Percentiles rank a stretch among this genome's conserved stretches.
phyloP scores from a whole-genome alignment of 1,139 yeast genomes.

The Candida buenavistaensis region DNA sequence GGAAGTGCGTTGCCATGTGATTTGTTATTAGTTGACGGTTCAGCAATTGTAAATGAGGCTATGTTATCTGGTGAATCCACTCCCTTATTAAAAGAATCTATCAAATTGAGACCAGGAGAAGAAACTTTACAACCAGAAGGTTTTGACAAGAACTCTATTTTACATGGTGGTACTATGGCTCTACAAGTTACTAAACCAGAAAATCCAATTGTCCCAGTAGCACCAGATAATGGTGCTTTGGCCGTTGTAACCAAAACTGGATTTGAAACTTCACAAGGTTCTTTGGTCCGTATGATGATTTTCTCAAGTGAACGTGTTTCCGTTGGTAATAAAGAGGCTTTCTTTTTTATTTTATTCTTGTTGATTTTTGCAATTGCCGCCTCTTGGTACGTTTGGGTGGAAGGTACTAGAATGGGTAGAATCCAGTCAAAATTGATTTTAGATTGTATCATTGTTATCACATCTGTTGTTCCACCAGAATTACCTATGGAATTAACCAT shows the following conservation, averaged over 20 bases:
- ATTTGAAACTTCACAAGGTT: slow-evolving; percentile 97
- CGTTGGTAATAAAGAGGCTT: slow-evolving; percentile 93
- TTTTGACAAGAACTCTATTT: slow-evolving; percentile 80
- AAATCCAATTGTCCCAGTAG: slow-evolving; percentile 45
- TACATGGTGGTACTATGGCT: slow-evolving; percentile 97
- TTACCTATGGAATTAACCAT: slow-evolving; percentile 98
- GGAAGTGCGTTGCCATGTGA: slow-evolving; percentile 98
- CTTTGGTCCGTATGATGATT: slow-evolving; percentile 96
- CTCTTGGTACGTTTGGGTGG: slow-evolving; percentile 97
- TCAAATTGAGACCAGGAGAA: slow-evolving; percentile 73
- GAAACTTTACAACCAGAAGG: slow-evolving; percentile 76
- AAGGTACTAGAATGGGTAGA: slow-evolving; percentile 95
- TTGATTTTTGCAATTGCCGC: slow-evolving; percentile 93
- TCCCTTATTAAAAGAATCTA: slow-evolving; percentile 90
- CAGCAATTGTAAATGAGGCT: slow-evolving; percentile 94
- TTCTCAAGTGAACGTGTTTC: slow-evolving; percentile 95
- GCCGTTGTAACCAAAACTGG: slow-evolving; percentile 94
- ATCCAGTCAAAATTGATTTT: slow-evolving; percentile 88
- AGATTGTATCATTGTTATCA: slow-evolving; percentile 92
- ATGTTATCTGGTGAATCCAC: slow-evolving; percentile 99
- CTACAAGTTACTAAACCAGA: slow-evolving; percentile 82
- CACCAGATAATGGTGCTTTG: slow-evolving; percentile 92
- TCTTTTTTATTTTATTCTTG: slow-evolving; percentile 86
- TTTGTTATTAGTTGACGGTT: slow-evolving; percentile 77
- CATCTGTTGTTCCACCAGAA: slow-evolving; percentile 99